A percentile compares a stretch with the other conserved stretches of the same genome.
These are phyloP conservation scores for Suhomyces wounanorum DNA, from an alignment of 1,139 yeast genomes.

Conservation along the genomic window DNA sequence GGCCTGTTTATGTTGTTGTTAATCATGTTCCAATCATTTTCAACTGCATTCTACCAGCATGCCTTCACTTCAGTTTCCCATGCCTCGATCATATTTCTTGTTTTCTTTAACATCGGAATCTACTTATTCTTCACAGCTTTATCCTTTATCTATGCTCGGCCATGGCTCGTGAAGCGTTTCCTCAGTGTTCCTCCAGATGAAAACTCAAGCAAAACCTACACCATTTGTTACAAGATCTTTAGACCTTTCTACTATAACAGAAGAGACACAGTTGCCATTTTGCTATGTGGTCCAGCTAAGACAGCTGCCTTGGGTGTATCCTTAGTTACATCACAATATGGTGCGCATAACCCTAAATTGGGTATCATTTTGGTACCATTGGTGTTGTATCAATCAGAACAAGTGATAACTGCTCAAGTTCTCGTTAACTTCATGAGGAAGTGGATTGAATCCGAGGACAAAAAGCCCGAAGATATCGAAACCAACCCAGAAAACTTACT, in stretches of 20 bases:
- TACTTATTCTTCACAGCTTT: slow-evolving; percentile 72
- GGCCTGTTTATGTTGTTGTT: slow-evolving; percentile 77
- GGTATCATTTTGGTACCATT: slow-evolving; percentile 79
- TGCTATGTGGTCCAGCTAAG: slow-evolving; percentile 91
- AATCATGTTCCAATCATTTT: slow-evolving; percentile 82
- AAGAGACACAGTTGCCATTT: slow-evolving; percentile 71
- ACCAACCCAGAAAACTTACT: background rate
- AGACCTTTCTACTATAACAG: slow-evolving; percentile 71
- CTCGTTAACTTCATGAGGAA: slow-evolving; percentile 62
- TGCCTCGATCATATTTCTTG: slow-evolving; percentile 68
- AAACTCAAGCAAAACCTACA: slow-evolving; percentile 44
- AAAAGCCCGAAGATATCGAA: slow-evolving; percentile 10
- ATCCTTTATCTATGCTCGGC: slow-evolving; percentile 62
- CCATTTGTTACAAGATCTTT: slow-evolving; percentile 39
- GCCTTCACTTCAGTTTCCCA: slow-evolving; percentile 75
- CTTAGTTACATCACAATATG: slow-evolving; percentile 76
- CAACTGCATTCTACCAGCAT: slow-evolving; percentile 81
- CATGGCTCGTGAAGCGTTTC: slow-evolving; percentile 48
- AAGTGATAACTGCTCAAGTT: slow-evolving; percentile 74
- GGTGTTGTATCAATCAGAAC: slow-evolving; percentile 84
- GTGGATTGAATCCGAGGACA: slow-evolving; percentile 58
- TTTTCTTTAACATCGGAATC: slow-evolving; percentile 78
- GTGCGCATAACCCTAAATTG: slow-evolving; percentile 56
- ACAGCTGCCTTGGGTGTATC: slow-evolving; percentile 92
- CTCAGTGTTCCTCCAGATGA: slow-evolving; percentile 51